Conservation (phyloP, 352 stramenopile genomes). For the Blastocystis sp. region DNA sequence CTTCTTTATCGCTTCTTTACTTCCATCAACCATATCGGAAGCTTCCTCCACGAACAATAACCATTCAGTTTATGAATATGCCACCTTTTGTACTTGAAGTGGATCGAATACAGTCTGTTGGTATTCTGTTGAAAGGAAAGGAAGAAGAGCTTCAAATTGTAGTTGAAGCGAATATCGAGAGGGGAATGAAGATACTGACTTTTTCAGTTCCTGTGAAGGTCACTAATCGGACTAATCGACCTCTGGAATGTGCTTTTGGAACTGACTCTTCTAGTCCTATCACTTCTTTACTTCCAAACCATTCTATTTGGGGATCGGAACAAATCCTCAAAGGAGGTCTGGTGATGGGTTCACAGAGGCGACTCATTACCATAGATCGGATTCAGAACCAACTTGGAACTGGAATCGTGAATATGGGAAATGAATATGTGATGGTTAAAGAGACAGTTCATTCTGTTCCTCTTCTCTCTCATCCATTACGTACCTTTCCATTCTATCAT, state of each 20-base stretch:
- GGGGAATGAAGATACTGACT: conserved; percentile 4
- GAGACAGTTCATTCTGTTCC: background rate
- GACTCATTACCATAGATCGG: conserved; percentile 5
- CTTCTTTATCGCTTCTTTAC: conserved; percentile 30
- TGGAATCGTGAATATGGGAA: background rate
- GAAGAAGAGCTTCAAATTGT: background rate
- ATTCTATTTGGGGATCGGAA: background rate
- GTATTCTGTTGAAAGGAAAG: background rate
- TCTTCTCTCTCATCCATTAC: background rate
- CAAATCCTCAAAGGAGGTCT: background rate
- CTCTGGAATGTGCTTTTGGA: background rate
- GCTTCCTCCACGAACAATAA: background rate
- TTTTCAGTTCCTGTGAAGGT: background rate
- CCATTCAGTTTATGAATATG: background rate
- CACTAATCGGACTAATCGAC: background rate
- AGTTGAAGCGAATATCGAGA: background rate
- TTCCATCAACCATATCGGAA: conserved; percentile 18
- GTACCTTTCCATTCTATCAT: background rate
- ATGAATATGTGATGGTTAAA: background rate
- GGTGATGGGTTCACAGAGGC: background rate
- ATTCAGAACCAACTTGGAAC: background rate
- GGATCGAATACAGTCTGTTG: background rate
- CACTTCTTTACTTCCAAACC: background rate
- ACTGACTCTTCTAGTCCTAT: background rate
- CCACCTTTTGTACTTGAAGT: background rate